Evolutionary conservation across 139 green algal genomes (phyloP), one percentile per base, ranked within the genome.

Genomic region (Picochlorum costavermella): DNA sequence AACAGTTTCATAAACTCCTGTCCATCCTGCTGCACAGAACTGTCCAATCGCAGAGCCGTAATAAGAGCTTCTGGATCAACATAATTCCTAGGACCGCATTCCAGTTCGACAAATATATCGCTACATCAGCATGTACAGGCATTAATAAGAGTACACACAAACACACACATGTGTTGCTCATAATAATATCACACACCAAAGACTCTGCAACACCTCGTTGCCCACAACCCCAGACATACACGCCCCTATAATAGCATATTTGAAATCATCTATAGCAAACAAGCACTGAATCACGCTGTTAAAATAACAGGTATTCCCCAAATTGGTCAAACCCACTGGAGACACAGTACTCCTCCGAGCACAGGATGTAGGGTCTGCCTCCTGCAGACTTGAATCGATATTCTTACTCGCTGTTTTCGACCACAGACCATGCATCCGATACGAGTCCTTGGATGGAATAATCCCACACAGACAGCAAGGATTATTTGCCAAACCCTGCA

Each of bases 1-100:
- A 97, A 83, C 61, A 97, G 82, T 80, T 95, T 97, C 31, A 92
- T 78, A 56, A 97, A 97, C 72, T 97, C 91, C 33, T 92, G 83
- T 1, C 90, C 83, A 68, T 97, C 91, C 80, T 95, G 89, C 77
- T 96, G 90, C 6, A 91, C 72, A 23, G 50, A 71, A 50, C 83
- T 82, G 62, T 95, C 74, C 9, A 96, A 66, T 48, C 88, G 76
- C 29, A 96, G 81, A 10, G 68, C 62, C 2, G 64, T 53, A 6
- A 79, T 84, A 61, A 96, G 85, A 0, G 56, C 48, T 2, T 59
- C 61, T 4, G 88, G 86, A 70, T 95, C 84, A 11, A 80, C 81
- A 11, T 63, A 67, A 33, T 49, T 36, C 10, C 23, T 45, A 2
- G 72, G 69, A 6, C 88, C 82, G 28, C 68, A 69, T 61, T 89